A percentile compares a stretch with the other conserved stretches of the same genome.
Conservation (phyloP, 2,329 filamentous ascomycete species). For the Fusarium pininemorale region DNA sequence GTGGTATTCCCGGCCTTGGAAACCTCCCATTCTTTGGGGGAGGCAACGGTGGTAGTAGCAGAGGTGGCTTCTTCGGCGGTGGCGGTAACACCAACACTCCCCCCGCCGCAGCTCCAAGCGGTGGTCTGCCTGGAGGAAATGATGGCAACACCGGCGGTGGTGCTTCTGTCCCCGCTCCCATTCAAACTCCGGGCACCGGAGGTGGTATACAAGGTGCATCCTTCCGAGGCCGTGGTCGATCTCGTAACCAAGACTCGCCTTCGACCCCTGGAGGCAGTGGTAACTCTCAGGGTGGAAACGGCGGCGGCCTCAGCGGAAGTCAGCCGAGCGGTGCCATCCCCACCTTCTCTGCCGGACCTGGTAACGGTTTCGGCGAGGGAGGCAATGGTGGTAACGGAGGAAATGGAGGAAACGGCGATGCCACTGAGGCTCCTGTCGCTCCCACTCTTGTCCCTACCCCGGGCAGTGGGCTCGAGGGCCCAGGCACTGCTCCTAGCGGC, state of each 20-base stretch:
- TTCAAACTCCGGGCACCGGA: conserved; percentile 1
- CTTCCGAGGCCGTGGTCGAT: background rate
- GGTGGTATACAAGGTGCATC: background rate
- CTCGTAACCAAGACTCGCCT: background rate
- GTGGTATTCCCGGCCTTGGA: background rate
- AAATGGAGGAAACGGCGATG: background rate
- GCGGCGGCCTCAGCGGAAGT: background rate
- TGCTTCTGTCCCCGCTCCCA: background rate
- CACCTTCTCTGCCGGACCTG: background rate
- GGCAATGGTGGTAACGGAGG: background rate
- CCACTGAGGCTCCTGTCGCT: conserved; percentile 7
- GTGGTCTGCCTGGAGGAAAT: conserved; percentile 1
- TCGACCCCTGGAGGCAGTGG: background rate
- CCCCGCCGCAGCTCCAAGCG: conserved; percentile 1
- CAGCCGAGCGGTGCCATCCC: background rate
- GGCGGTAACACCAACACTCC: background rate
- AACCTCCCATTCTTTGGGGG: conserved; percentile 9
- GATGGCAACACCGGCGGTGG: background rate
- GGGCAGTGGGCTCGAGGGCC: conserved; percentile 16
- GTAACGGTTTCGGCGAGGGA: background rate
- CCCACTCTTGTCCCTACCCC: conserved; percentile 23
- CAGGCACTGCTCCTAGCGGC: conserved; percentile 9
- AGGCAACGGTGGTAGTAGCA: background rate
- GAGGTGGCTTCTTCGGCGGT: background rate
- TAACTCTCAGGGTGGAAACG: background rate